phyloP scores from a whole-genome alignment of 1,284 basidiomycete species.

The Pyrrhoderma lamaoense region DNA sequence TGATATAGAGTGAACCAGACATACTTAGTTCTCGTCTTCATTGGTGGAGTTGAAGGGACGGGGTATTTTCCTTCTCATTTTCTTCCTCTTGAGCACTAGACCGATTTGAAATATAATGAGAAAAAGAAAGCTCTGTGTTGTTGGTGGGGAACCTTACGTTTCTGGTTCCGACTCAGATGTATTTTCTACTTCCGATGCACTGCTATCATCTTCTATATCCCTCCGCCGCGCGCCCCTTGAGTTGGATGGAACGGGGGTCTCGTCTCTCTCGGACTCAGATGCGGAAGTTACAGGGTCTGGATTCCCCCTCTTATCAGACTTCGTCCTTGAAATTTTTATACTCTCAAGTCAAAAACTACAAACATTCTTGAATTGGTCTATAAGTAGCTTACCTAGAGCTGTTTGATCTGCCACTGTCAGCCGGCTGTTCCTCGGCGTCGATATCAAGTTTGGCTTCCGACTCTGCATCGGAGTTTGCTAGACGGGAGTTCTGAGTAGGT shows the following conservation, averaged over 20 bases:
- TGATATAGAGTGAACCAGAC: not conserved
- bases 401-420: not conserved
- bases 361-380: too few relatives aligned
- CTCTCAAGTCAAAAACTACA: too few relatives aligned
- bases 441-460: not conserved
- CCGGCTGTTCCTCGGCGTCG: not conserved
- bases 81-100: conserved; percentile 1
- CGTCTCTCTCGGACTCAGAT: not conserved
- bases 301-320: too few relatives aligned
- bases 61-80: conserved; percentile 6
- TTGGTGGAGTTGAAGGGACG: conserved; percentile 6
- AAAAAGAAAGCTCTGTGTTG: not conserved
- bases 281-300: too few relatives aligned
- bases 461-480: not conserved
- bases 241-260: not conserved
- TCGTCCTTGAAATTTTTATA: too few relatives aligned
- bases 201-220: not conserved
- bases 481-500: not conserved
- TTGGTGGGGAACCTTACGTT: not conserved
- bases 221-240: not conserved
- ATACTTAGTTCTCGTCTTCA: conserved; percentile 7
- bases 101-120: too few relatives aligned
- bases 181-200: not conserved
- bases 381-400: not conserved
- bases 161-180: not conserved